A percentile compares a stretch with the other conserved stretches of the same genome.
Conservation (phyloP, 106 monocot genomes). For the Acanthochlamys bracteata region DNA sequence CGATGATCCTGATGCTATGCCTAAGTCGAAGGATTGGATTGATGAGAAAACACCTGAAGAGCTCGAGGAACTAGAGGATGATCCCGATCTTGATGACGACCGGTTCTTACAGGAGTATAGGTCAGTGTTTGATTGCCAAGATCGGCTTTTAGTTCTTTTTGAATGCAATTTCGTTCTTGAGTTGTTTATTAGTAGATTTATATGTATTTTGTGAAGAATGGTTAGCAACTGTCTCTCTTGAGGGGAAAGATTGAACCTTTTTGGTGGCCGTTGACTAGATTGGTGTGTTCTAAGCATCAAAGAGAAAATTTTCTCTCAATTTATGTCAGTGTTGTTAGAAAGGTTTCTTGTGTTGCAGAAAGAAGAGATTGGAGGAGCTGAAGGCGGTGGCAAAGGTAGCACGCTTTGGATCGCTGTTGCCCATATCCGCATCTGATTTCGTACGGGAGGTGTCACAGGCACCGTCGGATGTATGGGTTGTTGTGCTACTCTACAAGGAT, state of each 20-base stretch:
- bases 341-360: conserved; percentile 37
- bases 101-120: conserved; percentile 92
- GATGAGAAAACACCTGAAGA: conserved; percentile 67
- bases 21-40: conserved; percentile 72
- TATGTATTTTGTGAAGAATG: no score
- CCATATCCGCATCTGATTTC: conserved; percentile 53
- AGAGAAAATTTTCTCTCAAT: no score
- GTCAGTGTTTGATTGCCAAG: conserved; percentile 9
- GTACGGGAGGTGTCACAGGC: conserved; percentile 68
- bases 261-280: no score
- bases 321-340: not conserved
- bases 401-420: conserved; percentile 41
- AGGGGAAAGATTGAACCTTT: no score
- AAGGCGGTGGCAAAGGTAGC: conserved; percentile 44
- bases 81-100: conserved; percentile 68
- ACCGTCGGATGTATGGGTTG: conserved; percentile 53
- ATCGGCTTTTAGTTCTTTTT: no score
- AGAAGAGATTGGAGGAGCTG: conserved; percentile 75
- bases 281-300: no score
- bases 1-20: conserved; percentile 38
- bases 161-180: no score
- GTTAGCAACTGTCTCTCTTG: no score
- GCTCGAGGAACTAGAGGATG: conserved; percentile 84
- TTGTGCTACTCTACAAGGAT: conserved; percentile 78
- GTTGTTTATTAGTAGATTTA: no score